Base-by-base conservation (phyloP, 2,329 filamentous ascomycete species). In the Xylaria sp. region DNA sequence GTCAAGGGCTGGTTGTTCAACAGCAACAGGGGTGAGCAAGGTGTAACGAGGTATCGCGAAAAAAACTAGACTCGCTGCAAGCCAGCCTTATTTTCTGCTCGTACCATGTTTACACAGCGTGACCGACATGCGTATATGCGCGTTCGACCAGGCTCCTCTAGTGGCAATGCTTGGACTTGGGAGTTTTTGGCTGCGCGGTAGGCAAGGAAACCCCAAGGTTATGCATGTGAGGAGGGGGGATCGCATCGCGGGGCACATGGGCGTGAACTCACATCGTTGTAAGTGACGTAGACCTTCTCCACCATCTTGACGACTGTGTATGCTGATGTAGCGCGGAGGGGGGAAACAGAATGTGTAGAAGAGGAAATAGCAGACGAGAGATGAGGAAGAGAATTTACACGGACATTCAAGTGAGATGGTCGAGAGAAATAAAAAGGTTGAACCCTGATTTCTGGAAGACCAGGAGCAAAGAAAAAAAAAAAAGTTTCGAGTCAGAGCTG, bases 201-300 rank as follows among this genome's bases (percentile, higher is more conserved):
- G 23, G 53, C 33, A 25, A 25, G 31, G 51, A 33, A 59, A n/a
- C n/a, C n/a, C n/a, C n/a, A n/a, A n/a, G n/a, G n/a, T n/a, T 51
- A 54, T 54, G 55, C 58, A 61, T 60, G 59, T 57, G 58, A 60
- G 43, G 40, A 9, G 35, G 25, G 23, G 52, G 43, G 33, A 51
- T 38, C 33, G 49, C 33, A 67, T 67, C 58, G 67, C 61, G 67
- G 64, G 68, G 66, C 55, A 66, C 58, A 54, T 42, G 46, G n/a
- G 37, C 37, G 40, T 42, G 28, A 47, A 79, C 87, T 78, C 82
- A 94, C 92, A 87, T 95, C 88, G 78, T 96, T 96, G 81, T 96
- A 96, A 71, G 92, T 95, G 76, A 95, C 88, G 82, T 94, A 96
- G 77, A 93, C 79, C 78, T 96, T 96, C 79, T 94, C 84, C 69